phyloP scores from a whole-genome alignment of 139 green algal genomes.

The Nannochloris sp. region DNA sequence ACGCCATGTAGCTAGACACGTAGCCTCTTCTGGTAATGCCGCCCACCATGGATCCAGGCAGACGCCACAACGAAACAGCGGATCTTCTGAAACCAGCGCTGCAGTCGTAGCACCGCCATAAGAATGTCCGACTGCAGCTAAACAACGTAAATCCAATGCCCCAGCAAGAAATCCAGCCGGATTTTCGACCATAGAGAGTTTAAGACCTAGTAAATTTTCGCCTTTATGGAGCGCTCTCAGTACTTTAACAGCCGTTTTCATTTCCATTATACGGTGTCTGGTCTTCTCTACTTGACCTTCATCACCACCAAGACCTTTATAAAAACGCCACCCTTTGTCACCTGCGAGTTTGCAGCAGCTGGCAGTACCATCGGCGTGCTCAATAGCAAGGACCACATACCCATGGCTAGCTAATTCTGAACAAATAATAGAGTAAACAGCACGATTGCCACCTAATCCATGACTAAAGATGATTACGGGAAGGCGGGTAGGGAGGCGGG shows the following conservation, averaged over 20 bases:
- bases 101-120: constrained; percentile 57
- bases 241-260: constrained; percentile 11
- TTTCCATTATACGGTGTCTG: constrained; percentile 14
- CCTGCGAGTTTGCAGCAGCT: constrained; percentile 26
- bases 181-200: background rate
- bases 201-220: background rate
- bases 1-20: constrained; percentile 10
- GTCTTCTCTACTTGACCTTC: constrained; percentile 15
- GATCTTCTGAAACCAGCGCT: constrained; percentile 28
- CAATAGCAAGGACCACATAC: constrained; percentile 56
- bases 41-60: constrained; percentile 57
- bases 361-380: constrained; percentile 57
- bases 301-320: constrained; percentile 10
- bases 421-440: constrained; percentile 54
- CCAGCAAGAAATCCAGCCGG: constrained; percentile 16
- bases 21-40: constrained; percentile 21
- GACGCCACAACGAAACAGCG: constrained; percentile 26
- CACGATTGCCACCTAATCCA: constrained; percentile 44
- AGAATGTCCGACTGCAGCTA: constrained; percentile 38
- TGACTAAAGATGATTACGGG: constrained; percentile 43
- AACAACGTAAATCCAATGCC: constrained; percentile 29
- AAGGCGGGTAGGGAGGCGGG: background rate
- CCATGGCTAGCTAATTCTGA: constrained; percentile 49
- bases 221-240: background rate
- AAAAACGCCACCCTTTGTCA: constrained; percentile 4